Evolutionary conservation across 2,329 filamentous ascomycete genomes (phyloP), one percentile per base, ranked within the genome.

Genomic region (Xylariaceae sp.): DNA sequence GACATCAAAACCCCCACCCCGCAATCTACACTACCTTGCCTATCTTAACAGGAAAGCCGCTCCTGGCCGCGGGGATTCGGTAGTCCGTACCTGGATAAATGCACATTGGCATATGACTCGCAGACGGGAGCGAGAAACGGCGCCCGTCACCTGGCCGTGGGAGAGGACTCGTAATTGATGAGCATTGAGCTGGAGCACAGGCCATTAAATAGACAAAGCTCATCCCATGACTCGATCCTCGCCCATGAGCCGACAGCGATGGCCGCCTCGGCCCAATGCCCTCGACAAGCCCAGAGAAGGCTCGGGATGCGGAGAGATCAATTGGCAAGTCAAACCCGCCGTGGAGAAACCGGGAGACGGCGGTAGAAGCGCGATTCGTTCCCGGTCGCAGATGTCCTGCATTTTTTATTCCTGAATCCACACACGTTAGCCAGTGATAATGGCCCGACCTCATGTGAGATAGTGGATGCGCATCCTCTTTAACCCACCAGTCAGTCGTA

Each of bases 341-440:
- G 13, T 29, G 39, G 49, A 21, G 42, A 18, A 42, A 57, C 47
- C 51, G 49, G 52, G 57, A 50, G 39, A 51, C 54, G 37, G 50
- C 53, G 58, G 51, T 57, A 59, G 52, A 54, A 51, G 51, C 56
- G 52, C 53, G 48, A 61, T 59, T 59, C 56, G 56, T 49, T 59
- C 53, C 53, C 56, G 55, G 51, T 53, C 39, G 43, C 41, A 54
- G 47, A 53, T 55, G 56, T 54, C 54, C 51, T 59, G 50, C 60
- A 62, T 60, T 59, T n/a, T 60, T 59, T 53, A 64, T 59, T 61
- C 62, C 51, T 61, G 59, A 54, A 57, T 56, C 58, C 63, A 63
- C 62, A 63, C 60, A 66, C 65, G 64, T 67, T 65, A 63, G 62
- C 63, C 63, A 55, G 58, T 56, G 60, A 61, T 40, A 65, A 56